Conservation (phyloP, 1,139 yeast genomes). For the Ashbya aceris region DNA sequence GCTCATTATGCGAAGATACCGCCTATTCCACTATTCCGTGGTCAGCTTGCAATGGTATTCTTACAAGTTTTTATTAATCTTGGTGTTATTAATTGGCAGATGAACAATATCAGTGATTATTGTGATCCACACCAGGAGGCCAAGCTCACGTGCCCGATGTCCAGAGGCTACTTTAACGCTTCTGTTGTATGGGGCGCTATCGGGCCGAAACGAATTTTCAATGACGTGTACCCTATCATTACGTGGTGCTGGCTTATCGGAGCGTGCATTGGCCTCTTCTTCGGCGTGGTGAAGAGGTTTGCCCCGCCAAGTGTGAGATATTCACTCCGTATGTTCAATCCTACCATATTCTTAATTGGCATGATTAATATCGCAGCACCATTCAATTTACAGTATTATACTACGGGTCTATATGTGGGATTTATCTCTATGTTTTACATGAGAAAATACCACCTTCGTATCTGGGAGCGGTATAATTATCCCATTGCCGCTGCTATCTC, state of each 20-base stretch:
- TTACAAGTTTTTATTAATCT: constrained; percentile 41
- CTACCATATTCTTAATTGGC: constrained; percentile 39
- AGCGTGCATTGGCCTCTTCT: constrained; percentile 37
- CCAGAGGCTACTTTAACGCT: constrained; percentile 41
- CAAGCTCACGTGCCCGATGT: constrained; percentile 39
- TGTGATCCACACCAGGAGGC: constrained; percentile 38
- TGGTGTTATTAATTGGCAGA: constrained; percentile 47
- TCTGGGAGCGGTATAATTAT: constrained; percentile 64
- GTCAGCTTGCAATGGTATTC: constrained; percentile 41
- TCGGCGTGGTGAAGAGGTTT: constrained; percentile 34
- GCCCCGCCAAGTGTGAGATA: too few species aligned
- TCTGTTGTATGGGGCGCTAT: constrained; percentile 52
- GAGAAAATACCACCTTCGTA: constrained; percentile 38
- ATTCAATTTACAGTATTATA: too few species aligned
- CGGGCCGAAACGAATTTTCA: constrained; percentile 54
- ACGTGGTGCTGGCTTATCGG: constrained; percentile 48
- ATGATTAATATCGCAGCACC: constrained; percentile 41
- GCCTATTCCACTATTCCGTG: constrained; percentile 52
- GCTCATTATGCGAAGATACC: constrained; percentile 55
- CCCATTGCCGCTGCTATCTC: constrained; percentile 47
- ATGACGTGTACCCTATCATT: constrained; percentile 40
- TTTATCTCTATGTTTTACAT: constrained; percentile 45
- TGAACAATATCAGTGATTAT: constrained; percentile 38
- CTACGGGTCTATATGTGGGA: constrained; percentile 43
- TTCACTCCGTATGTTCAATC: constrained; percentile 35